A percentile compares a stretch with the other conserved stretches of the same genome.
Conservation (phyloP, 2,329 filamentous ascomycete genomes). For the Fusarium nematophilum region DNA sequence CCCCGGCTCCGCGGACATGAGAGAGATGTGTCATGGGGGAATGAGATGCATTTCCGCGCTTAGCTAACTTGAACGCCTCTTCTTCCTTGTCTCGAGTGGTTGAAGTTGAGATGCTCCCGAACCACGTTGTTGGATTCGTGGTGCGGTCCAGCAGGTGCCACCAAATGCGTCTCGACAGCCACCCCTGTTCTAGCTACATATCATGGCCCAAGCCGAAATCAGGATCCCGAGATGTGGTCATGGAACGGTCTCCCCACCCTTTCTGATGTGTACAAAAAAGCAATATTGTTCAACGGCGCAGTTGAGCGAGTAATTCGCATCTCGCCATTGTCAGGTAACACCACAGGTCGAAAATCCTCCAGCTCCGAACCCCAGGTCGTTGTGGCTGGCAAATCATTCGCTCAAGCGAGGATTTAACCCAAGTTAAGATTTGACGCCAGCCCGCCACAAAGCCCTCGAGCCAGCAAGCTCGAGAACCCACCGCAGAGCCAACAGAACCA, state of each 20-base stretch:
- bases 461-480: conserved; percentile 20
- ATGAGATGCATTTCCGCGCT: conserved; percentile 23
- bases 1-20: conserved; percentile 9
- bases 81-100: conserved; percentile 10
- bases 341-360: conserved; percentile 16
- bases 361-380: conserved; percentile 23
- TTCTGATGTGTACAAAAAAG: conserved; percentile 21
- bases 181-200: conserved; percentile 9
- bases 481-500: conserved; percentile 15
- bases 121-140: conserved; percentile 26
- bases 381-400: conserved; percentile 24
- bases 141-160: conserved; percentile 16
- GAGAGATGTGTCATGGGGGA: conserved; percentile 15
- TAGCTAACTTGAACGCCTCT: conserved; percentile 17
- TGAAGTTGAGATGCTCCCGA: conserved; percentile 25
- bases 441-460: conserved; percentile 32
- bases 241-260: conserved; percentile 15
- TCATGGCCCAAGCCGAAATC: conserved; percentile 12
- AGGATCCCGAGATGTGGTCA: conserved; percentile 9
- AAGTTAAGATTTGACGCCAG: conserved; percentile 40
- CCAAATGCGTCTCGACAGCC: neutral
- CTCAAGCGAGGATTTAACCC: conserved; percentile 13
- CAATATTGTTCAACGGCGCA: conserved; percentile 7
- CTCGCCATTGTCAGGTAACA: conserved; percentile 12
- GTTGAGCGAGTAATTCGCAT: conserved; percentile 13